Evolutionary conservation across 495 filamentous ascomycete genomes (phyloP), one percentile per base, ranked within the genome.

Genomic region (Penicillium daleae): DNA sequence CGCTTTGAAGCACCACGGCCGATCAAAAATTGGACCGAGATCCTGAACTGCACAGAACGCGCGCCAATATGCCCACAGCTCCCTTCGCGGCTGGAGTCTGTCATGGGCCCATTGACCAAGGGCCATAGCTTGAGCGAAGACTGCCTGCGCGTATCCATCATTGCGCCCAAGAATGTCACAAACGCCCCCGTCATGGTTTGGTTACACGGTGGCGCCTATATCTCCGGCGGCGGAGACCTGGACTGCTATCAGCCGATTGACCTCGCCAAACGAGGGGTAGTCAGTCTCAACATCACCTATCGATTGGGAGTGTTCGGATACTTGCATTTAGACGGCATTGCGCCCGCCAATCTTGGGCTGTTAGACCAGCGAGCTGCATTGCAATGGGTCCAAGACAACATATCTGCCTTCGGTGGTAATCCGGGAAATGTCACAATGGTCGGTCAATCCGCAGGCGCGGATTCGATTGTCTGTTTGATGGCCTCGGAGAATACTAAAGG

Each of bases 361-460:
- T 73, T 78, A n/a, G 77, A 79, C 52, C 71, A 76, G 60, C 71
- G 75, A 24, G 69, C 61, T 15, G 76, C 74, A 1, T 64, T 80
- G 9, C 67, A 78, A 61, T 85, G 82, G 82, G 74, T 83, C 6
- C 80, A 82, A 49, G 68, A 72, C 29, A 77, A 84, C 56, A 82
- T 85, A 56, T 55, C 59, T 37, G 66, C 77, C 0, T 76, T 83
- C 33, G 81, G 80, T 19, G 82, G 82, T 2, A 76, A 81, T 64
- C 71, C 78, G 17, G 59, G 60, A 8, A 73, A 78, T 7, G 76
- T 83, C 7, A 83, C 78, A 0, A 71, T 80, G 7, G 75, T 78
- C 58, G 82, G 81, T 10, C 75, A 80, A 39, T 81, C 76, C 31
- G 84, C 84, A 4, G 82, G 85, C 4, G 67, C 61, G 22, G 60